Evolutionary conservation across 1,284 basidiomycete species (phyloP), one percentile per base, ranked within the genome.

Genomic region (Uromyces viciae-fabae): DNA sequence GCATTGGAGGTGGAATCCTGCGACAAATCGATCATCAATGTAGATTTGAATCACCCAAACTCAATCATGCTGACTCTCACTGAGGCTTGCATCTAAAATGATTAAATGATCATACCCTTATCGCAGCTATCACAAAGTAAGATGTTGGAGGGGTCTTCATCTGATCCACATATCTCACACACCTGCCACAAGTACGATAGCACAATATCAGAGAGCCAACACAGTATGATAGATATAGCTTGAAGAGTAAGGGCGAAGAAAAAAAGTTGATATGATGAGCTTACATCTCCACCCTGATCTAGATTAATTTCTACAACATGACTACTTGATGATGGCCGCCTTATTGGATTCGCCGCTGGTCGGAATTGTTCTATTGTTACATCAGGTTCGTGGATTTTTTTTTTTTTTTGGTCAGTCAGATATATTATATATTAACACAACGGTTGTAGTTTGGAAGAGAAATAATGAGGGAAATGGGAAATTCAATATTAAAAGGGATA

Each of bases 61-160:
- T n/a, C n/a, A n/a, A n/a, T n/a, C n/a, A n/a, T n/a, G n/a, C n/a
- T n/a, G n/a, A n/a, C n/a, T n/a, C n/a, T n/a, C n/a, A n/a, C n/a
- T n/a, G n/a, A n/a, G n/a, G n/a, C n/a, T n/a, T n/a, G n/a, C n/a
- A n/a, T n/a, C n/a, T n/a, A 49, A 49, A 49, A 49, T 49, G 46
- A 22, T 49, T 49, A 22, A 49, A 11, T 22, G 46, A 25, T 40
- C 54, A 19, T 28, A 80, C 78, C 95, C 85, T 93, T 92, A 87
- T 98, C 95, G 87, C 97, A 99, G 33, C 94, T 95, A 86, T 98
- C 95, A 86, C 97, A 99, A 0, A 98, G 89, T 33, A 99, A 88
- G 91, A 98, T 98, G 86, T 94, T 91, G 82, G 92, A 91, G 22
- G 91, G 94, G 80, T 91, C 90, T 85, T 95, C 92, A 85, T 93